phyloP scores from a whole-genome alignment of 2,329 filamentous ascomycete genomes.

The Incumbomyces lentus region DNA sequence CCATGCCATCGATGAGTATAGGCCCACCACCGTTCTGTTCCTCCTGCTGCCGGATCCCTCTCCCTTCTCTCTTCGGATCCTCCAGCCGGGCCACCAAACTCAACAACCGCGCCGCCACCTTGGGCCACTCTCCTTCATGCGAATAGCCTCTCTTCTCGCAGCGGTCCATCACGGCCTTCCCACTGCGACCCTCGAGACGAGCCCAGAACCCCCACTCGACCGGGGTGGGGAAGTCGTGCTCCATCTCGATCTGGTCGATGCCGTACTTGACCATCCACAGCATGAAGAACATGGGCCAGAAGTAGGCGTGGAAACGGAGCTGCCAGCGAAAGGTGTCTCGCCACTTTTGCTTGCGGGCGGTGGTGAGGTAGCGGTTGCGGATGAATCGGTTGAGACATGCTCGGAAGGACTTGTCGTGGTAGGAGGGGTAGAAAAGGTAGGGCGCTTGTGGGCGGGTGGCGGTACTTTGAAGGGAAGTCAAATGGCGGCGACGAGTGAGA shows the following conservation, averaged over 20 bases:
- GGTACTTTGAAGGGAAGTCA: conserved; percentile 28
- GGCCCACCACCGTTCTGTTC: conserved; percentile 29
- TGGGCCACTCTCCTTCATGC: conserved; percentile 56
- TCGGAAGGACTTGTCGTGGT: conserved; percentile 45
- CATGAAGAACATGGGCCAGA: conserved; percentile 55
- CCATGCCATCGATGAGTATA: conserved; percentile 44
- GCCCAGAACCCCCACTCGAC: conserved; percentile 68
- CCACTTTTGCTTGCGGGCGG: conserved; percentile 47
- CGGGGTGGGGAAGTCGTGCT: conserved; percentile 69
- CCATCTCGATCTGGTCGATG: conserved; percentile 62
- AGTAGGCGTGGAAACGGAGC: conserved; percentile 58
- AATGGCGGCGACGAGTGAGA: conserved; percentile 1
- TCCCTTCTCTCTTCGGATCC: conserved; percentile 57
- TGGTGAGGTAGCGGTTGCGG: conserved; percentile 65
- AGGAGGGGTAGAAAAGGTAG: conserved; percentile 48
- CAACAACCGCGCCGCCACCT: conserved; percentile 50
- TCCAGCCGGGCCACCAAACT: conserved; percentile 58
- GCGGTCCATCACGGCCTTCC: conserved; percentile 46
- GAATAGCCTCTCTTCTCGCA: conserved; percentile 37
- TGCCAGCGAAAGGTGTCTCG: conserved; percentile 61
- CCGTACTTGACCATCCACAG: conserved; percentile 53
- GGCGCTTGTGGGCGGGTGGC: conserved; percentile 47
- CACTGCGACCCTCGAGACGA: conserved; percentile 56
- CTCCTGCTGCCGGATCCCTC: conserved; percentile 48
- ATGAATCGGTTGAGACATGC: conserved; percentile 46